Percentiles rank a stretch among this genome's conserved stretches.
These are phyloP conservation scores for Acacia melanoxylon DNA, from an alignment of 306 rosid species.

Conservation along the genomic window DNA sequence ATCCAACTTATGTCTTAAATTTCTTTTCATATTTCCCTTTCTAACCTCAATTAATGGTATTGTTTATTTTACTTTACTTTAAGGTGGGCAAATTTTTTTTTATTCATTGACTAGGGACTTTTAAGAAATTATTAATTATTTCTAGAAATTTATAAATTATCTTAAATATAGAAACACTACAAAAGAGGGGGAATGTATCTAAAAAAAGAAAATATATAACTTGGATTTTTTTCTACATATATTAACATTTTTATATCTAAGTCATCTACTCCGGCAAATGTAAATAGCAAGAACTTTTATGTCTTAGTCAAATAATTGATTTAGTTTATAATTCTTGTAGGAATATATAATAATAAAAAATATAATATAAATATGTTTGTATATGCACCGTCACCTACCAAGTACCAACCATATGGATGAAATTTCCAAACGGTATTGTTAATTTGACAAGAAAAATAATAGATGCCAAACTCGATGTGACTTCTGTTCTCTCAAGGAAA, in stretches of 20 bases:
- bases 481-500: not conserved
- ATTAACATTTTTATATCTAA: too few relatives aligned
- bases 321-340: too few relatives aligned
- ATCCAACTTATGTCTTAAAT: too few relatives aligned
- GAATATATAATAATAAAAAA: too few relatives aligned
- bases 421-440: conserved; percentile 7
- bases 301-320: too few relatives aligned
- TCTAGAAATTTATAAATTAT: too few relatives aligned
- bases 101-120: not conserved
- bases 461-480: not conserved
- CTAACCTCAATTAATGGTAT: too few relatives aligned
- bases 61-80: too few relatives aligned
- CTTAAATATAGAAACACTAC: not conserved
- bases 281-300: not conserved
- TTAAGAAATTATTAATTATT: too few relatives aligned
- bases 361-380: not conserved
- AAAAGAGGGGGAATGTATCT: not conserved
- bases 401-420: not conserved
- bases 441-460: not conserved
- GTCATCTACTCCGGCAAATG: too few relatives aligned
- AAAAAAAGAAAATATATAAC: too few relatives aligned
- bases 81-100: not conserved
- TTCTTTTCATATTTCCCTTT: too few relatives aligned
- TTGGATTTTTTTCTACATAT: not conserved
- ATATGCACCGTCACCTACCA: not conserved